phyloP scores from a whole-genome alignment of 768 basidiomycete genomes.

The Hemileccinum impolitum region DNA sequence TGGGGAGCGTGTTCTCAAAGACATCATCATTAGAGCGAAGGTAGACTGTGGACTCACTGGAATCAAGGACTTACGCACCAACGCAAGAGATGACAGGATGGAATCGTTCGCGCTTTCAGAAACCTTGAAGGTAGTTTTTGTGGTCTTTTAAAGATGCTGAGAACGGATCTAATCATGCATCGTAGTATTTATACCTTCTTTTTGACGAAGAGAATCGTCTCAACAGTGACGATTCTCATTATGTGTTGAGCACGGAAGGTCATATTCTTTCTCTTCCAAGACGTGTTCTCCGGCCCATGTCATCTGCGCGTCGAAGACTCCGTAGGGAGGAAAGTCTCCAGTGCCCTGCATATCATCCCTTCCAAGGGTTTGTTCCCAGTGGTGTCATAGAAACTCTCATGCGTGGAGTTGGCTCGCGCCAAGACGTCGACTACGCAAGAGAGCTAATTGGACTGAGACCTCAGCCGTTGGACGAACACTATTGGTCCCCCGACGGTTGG shows the following conservation, averaged over 20 bases:
- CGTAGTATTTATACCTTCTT: slow-evolving; percentile 85
- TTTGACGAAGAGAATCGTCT: slow-evolving; percentile 84
- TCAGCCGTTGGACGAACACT: slow-evolving; percentile 45
- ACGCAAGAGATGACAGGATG: slow-evolving; percentile 89
- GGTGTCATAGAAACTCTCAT: slow-evolving; percentile 46
- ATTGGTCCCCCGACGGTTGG: slow-evolving; percentile 71
- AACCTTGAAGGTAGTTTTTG: slow-evolving; percentile 71
- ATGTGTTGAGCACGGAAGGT: slow-evolving; percentile 94
- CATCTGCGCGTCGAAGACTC: slow-evolving; percentile 55
- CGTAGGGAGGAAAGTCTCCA: slow-evolving; percentile 64
- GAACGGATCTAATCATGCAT: slow-evolving; percentile 1
- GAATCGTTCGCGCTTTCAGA: slow-evolving; percentile 95
- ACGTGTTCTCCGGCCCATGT: slow-evolving; percentile 51
- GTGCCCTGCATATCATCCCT: slow-evolving; percentile 68
- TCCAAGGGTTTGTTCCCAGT: slow-evolving; percentile 30
- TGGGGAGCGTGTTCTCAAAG: slow-evolving; percentile 78
- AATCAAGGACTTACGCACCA: slow-evolving; percentile 73
- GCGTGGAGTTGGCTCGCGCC: slow-evolving; percentile 66
- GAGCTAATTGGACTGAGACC: slow-evolving; percentile 56
- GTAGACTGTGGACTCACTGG: slow-evolving; percentile 86
- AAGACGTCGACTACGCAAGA: slow-evolving; percentile 80
- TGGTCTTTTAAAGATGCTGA: background rate
- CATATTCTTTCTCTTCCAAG: slow-evolving; percentile 73
- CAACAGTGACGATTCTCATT: slow-evolving; percentile 76
- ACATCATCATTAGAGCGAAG: slow-evolving; percentile 69